These are phyloP conservation scores for Niveomyces coronatus DNA, from an alignment of 2,329 filamentous ascomycete species.

Conservation along the genomic window DNA sequence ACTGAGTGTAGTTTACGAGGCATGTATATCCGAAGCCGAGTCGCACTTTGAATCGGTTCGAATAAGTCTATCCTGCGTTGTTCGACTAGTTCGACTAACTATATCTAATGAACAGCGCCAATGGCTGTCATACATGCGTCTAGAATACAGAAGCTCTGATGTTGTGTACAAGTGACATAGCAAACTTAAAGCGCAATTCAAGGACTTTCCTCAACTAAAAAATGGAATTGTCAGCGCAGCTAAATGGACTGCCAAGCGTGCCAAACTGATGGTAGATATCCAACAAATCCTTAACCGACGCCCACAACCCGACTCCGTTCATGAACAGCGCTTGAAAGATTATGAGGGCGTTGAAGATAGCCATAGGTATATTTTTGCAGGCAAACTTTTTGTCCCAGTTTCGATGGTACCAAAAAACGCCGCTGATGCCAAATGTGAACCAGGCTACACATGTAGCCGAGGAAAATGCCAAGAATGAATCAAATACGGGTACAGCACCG, in stretches of 20 bases:
- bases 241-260: slow-evolving; percentile 21
- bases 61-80: too few species aligned
- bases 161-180: neutral
- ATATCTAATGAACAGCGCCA: too few species aligned
- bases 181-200: too few species aligned
- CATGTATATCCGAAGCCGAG: too few species aligned
- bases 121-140: too few species aligned
- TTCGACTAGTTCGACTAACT: too few species aligned
- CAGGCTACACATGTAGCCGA: slow-evolving; percentile 26
- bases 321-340: slow-evolving; percentile 24
- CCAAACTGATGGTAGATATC: slow-evolving; percentile 20
- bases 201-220: slow-evolving; percentile 19
- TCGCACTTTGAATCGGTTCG: too few species aligned
- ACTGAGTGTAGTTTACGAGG: too few species aligned
- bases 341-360: slow-evolving; percentile 20
- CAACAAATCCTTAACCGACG: slow-evolving; percentile 21
- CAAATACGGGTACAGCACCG: slow-evolving; percentile 27
- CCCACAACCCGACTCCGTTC: slow-evolving; percentile 26
- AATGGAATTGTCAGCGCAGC: slow-evolving; percentile 24
- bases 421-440: slow-evolving; percentile 27
- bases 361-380: slow-evolving; percentile 19
- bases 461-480: slow-evolving; percentile 27
- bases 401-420: slow-evolving; percentile 26
- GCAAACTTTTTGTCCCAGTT: slow-evolving; percentile 23
- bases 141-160: too few species aligned